These are phyloP conservation scores for Aspergillus glaucus DNA, from an alignment of 2,329 filamentous ascomycete species.

Conservation along the genomic window DNA sequence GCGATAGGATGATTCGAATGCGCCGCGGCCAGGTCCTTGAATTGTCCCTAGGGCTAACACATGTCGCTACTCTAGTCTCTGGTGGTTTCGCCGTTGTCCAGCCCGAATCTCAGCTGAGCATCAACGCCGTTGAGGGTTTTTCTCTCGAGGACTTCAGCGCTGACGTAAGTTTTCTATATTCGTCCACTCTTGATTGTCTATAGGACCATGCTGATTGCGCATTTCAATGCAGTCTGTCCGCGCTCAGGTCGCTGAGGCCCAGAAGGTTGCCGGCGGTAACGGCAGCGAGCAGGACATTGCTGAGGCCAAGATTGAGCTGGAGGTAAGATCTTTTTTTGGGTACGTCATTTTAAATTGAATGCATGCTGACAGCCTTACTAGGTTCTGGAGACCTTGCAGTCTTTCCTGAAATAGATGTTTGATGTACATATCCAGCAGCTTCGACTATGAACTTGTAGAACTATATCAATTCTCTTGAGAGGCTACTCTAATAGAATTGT, in stretches of 20 bases:
- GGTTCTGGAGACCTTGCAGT: conserved; percentile 46
- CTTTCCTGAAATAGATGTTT: conserved; percentile 42
- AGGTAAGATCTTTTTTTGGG: conserved; percentile 53
- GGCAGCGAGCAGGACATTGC: conserved; percentile 97
- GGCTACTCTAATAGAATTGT: neutral
- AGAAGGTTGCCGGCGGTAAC: conserved; percentile 84
- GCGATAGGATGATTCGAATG: neutral
- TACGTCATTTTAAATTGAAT: no score
- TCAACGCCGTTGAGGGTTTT: conserved; percentile 96
- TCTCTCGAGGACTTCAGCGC: conserved; percentile 92
- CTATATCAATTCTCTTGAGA: conserved; percentile 30
- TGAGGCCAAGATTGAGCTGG: conserved; percentile 97
- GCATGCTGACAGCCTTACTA: conserved; percentile 17
- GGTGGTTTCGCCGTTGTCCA: conserved; percentile 96
- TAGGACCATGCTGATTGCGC: conserved; percentile 3
- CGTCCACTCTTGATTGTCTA: neutral
- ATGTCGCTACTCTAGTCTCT: conserved; percentile 57
- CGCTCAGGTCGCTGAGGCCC: conserved; percentile 85
- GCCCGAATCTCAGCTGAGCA: conserved; percentile 89
- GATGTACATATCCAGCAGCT: conserved; percentile 35
- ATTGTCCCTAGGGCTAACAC: conserved; percentile 13
- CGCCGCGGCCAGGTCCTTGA: neutral
- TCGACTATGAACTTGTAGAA: conserved; percentile 34
- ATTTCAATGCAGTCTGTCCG: conserved; percentile 57
- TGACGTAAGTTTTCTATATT: conserved; percentile 49